These are phyloP conservation scores for Lichtheimia ramosa DNA, from an alignment of 371 early-diverging fungal genomes.

Conservation along the genomic window DNA sequence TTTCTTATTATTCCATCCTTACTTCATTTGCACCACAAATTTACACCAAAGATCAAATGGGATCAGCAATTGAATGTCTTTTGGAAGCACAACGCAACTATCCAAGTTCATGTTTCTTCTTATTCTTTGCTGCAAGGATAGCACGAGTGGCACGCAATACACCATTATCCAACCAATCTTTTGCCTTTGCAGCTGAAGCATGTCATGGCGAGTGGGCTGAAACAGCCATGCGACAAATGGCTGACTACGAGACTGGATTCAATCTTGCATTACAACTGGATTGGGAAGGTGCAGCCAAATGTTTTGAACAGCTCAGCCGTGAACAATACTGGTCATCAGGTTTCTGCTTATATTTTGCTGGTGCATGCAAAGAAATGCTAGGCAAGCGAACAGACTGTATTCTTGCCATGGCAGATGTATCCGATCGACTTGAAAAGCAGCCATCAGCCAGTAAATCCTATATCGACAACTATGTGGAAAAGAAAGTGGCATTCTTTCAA, in stretches of 20 bases:
- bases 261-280: conserved; percentile 50
- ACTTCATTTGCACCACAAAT: conserved; percentile 28
- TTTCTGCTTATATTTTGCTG: conserved; percentile 51
- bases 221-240: conserved; percentile 31
- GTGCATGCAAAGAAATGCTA: conserved; percentile 48
- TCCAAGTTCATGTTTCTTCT: conserved; percentile 56
- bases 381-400: conserved; percentile 52
- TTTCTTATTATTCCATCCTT: conserved; percentile 27
- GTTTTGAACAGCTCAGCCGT: conserved; percentile 36
- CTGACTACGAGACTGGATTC: conserved; percentile 55
- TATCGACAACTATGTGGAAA: conserved; percentile 56
- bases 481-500: conserved; percentile 55
- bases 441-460: conserved; percentile 28
- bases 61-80: conserved; percentile 47
- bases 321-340: conserved; percentile 47
- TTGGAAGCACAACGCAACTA: conserved; percentile 48
- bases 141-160: conserved; percentile 41
- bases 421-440: conserved; percentile 27
- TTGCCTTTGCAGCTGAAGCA: conserved; percentile 37
- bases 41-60: conserved; percentile 17
- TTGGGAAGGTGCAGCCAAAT: conserved; percentile 45
- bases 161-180: conserved; percentile 37
- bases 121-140: conserved; percentile 58
- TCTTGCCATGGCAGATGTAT: conserved; percentile 48
- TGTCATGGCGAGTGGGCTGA: conserved; percentile 44